Evolutionary conservation across 1,284 basidiomycete species (phyloP), one percentile per base, ranked within the genome.

Genomic region (Cryptococcus neoformans): DNA sequence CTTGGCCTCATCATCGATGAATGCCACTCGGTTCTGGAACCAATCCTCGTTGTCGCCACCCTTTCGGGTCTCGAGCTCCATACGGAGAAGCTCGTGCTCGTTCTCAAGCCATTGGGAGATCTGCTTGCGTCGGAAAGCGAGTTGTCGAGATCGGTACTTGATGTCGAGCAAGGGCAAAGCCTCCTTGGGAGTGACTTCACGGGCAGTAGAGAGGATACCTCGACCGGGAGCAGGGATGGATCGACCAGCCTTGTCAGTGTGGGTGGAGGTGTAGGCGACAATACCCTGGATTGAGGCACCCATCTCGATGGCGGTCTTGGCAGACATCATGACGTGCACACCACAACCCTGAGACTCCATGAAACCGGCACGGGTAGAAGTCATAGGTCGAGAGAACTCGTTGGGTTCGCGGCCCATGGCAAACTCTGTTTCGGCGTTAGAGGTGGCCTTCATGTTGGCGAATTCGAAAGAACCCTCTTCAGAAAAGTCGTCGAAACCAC

Each of bases 381-480:
- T 98, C 42, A 94, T 90, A 34, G 96, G 96, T 60, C 95, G 89
- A 54, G 95, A 99, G 89, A 98, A 95, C 78, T 99, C 95, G 46
- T 89, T 91, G 35, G 95, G 95, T 78, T 99, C 95, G 67, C 96
- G 92, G 62, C 96, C 96, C 85, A 96, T 96, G 8, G 94, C 94
- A 70, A 97, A 89, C 79, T 99, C 96, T 41, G 91, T 90, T 77
- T 94, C 90, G 5, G 93, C 88, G 73, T 95, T 97, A 78, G 90
- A 93, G 6, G 96, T 99, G 6, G 96, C 96, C 80, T 97, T 96
- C 96, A 99, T 99, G 83, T 98, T 98, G 56, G 93, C 95, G 78
- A 94, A 94, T 79, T 97, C 93, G 78, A 86, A 95, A 16, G 93
- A 95, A 21, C 93, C 94, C 78, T 97, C 94, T 79, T 99, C 96